These are phyloP conservation scores for Thraustochytrium striatum DNA, from an alignment of 352 stramenopile genomes.

Conservation along the genomic window DNA sequence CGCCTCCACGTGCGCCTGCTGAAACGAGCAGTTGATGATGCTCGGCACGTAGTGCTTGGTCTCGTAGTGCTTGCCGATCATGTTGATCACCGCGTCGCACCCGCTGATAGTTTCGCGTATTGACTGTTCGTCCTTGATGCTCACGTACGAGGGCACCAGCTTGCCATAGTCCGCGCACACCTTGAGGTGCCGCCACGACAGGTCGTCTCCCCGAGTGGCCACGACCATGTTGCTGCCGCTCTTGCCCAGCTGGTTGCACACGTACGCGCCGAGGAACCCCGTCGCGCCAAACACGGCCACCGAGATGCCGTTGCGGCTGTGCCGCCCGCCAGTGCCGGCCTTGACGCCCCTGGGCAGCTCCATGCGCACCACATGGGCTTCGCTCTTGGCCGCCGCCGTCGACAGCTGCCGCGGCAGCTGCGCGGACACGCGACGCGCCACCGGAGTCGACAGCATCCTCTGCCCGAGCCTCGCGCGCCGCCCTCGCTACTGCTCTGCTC, in stretches of 20 bases:
- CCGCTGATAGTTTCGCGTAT: slow-evolving; percentile 82
- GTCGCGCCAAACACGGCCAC: slow-evolving; percentile 89
- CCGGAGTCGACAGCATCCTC: background rate
- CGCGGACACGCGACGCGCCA: background rate
- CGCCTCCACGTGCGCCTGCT: slow-evolving; percentile 90
- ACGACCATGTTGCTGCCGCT: slow-evolving; percentile 56
- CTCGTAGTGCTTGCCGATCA: slow-evolving; percentile 95
- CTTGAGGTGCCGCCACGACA: slow-evolving; percentile 86
- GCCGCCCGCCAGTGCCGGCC: slow-evolving; percentile 67
- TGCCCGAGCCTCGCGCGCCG: background rate
- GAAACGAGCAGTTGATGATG: slow-evolving; percentile 90
- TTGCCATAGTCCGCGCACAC: slow-evolving; percentile 87
- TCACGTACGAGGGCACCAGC: slow-evolving; percentile 55
- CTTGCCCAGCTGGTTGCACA: slow-evolving; percentile 83
- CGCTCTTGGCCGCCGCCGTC: too few relatives aligned
- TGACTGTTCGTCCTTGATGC: slow-evolving; percentile 82
- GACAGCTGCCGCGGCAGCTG: too few relatives aligned
- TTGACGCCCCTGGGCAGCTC: slow-evolving; percentile 56
- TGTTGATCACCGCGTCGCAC: slow-evolving; percentile 92
- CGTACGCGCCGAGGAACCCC: slow-evolving; percentile 90
- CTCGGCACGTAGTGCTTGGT: slow-evolving; percentile 85
- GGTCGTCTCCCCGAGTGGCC: slow-evolving; percentile 87
- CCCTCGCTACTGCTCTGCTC: background rate
- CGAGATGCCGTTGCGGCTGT: slow-evolving; percentile 71
- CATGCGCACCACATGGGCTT: slow-evolving; percentile 30